Evolutionary conservation across 2,329 filamentous ascomycete species (phyloP).

Genomic region (Pseudogymnoascus sp.): DNA sequence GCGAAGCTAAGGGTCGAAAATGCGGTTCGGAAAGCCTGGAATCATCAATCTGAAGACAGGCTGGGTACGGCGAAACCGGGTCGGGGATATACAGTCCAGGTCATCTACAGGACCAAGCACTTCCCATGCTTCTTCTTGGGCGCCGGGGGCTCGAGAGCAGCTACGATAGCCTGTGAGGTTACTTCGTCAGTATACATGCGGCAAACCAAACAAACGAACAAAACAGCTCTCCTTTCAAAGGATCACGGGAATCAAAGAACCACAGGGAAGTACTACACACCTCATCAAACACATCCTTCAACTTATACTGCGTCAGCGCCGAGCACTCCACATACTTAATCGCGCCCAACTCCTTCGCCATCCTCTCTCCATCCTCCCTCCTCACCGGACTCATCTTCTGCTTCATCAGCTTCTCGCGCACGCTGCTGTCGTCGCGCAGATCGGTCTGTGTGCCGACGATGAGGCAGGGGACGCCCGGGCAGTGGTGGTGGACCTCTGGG

Average conservation of each 20-base stretch:
- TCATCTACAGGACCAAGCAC: slow-evolving; percentile 59
- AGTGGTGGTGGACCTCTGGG: slow-evolving; percentile 97
- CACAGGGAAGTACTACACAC: slow-evolving; percentile 47
- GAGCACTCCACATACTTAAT: slow-evolving; percentile 99
- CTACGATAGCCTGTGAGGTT: slow-evolving; percentile 74
- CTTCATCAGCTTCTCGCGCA: slow-evolving; percentile 85
- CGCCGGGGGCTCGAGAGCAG: slow-evolving; percentile 80
- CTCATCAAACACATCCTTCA: slow-evolving; percentile 99
- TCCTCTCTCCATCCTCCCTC: slow-evolving; percentile 87
- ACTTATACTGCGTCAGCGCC: slow-evolving; percentile 93
- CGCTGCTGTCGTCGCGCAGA: slow-evolving; percentile 80
- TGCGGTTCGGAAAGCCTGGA: background rate
- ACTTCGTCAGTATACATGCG: slow-evolving; percentile 18
- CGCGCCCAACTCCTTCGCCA: slow-evolving; percentile 95
- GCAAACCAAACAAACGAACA: too few relatives aligned
- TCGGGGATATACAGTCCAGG: background rate
- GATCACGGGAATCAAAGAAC: too few relatives aligned
- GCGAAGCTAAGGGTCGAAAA: background rate
- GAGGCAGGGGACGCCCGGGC: slow-evolving; percentile 92
- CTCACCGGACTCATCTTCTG: slow-evolving; percentile 93
- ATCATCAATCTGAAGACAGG: background rate
- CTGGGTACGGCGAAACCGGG: background rate
- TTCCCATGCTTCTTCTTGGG: slow-evolving; percentile 70
- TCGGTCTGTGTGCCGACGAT: slow-evolving; percentile 98
- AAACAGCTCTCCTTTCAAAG: too few relatives aligned